Conservation (phyloP, 306 rosid species). For the Acacia confusa region DNA sequence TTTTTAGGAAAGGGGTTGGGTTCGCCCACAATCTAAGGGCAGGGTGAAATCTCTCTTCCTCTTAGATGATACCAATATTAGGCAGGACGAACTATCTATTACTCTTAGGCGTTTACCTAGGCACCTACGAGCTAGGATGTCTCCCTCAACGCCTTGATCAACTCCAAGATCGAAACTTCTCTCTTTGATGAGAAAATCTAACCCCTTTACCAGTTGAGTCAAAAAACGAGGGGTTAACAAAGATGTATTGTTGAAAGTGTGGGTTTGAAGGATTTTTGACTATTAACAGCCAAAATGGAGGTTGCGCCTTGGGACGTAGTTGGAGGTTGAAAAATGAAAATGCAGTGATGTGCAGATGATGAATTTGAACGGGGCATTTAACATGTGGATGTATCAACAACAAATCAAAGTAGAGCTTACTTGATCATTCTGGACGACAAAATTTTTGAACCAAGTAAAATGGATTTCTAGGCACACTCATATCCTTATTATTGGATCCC, state of each 20-base stretch:
- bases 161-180: too few species aligned
- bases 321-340: background rate
- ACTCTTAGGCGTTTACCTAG: too few species aligned
- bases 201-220: too few species aligned
- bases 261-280: conserved; percentile 22
- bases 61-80: too few species aligned
- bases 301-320: background rate
- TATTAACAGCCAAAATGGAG: conserved; percentile 25
- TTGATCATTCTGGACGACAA: conserved; percentile 18
- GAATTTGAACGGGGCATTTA: background rate
- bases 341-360: background rate
- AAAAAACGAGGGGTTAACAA: too few species aligned
- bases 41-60: too few species aligned
- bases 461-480: background rate
- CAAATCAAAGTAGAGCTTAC: background rate
- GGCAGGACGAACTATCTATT: too few species aligned
- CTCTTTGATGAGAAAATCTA: too few species aligned
- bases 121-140: too few species aligned
- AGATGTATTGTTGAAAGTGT: conserved; percentile 35
- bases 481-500: background rate
- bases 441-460: background rate
- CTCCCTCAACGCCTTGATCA: too few species aligned
- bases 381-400: background rate
- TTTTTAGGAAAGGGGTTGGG: too few species aligned
- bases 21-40: too few species aligned